Conservation (phyloP, 768 basidiomycete genomes). For the Lentinula guzmanii region DNA sequence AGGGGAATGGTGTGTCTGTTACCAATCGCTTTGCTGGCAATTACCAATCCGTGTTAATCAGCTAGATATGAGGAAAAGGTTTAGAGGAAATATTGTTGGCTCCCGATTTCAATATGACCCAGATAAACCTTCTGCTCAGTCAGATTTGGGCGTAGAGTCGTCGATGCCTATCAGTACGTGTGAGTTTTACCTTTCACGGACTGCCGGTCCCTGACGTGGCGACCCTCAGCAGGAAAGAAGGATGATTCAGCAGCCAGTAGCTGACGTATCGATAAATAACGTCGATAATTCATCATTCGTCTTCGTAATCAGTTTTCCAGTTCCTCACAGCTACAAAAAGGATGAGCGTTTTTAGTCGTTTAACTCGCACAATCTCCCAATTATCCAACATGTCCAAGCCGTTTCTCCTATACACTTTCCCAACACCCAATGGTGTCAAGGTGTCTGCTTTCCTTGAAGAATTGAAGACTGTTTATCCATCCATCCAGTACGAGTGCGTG, state of each 20-base stretch:
- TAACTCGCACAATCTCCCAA: not conserved
- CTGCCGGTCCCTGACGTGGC: not conserved
- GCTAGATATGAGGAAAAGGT: slow-evolving; percentile 83
- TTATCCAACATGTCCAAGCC: slow-evolving; percentile 22
- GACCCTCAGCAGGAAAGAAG: not conserved
- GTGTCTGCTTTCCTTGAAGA: slow-evolving; percentile 57
- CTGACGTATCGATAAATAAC: not conserved
- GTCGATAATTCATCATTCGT: not conserved
- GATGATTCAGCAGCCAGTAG: not conserved
- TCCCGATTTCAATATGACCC: slow-evolving; percentile 40
- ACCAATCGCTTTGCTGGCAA: not conserved
- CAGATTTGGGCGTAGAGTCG: not conserved
- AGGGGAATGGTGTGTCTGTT: slow-evolving; percentile 67
- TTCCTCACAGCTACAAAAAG: not conserved
- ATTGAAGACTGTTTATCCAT: slow-evolving; percentile 47
- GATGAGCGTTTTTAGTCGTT: not conserved
- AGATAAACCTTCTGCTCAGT: not conserved
- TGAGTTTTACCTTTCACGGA: not conserved
- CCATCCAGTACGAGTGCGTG: slow-evolving; percentile 45
- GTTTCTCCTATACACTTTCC: slow-evolving; percentile 44
- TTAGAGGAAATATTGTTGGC: slow-evolving; percentile 66
- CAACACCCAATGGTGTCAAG: slow-evolving; percentile 57
- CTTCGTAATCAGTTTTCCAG: not conserved
- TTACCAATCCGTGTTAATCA: slow-evolving; percentile 18
- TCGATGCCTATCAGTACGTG: not conserved